Base-by-base conservation (phyloP, 2,329 filamentous ascomycete species). In the Nemania sp. region DNA sequence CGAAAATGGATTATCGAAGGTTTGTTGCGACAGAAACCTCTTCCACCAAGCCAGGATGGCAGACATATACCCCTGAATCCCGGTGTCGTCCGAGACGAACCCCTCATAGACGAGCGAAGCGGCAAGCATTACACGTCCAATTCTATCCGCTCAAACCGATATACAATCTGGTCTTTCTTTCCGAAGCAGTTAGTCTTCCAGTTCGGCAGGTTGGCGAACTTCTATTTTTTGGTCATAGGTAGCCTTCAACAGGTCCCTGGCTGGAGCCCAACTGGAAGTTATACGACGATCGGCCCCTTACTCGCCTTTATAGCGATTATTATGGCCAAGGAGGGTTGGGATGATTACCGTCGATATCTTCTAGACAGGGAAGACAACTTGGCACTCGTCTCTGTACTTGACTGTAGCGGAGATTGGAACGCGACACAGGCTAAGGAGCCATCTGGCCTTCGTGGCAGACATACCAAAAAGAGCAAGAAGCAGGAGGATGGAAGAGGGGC, bases 321-420 rank as follows among this genome's bases (percentile, higher is more conserved):
- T 0, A 89, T 96, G 65, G 80, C 79, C n/a, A 96, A 96, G 68
- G 91, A 96, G 73, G 91, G 90, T 0, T 94, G 90, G 64, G 91
- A 96, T 68, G 91, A 96, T 69, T 86, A 88, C 64, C 83, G 89
- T 62, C 80, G 91, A 57, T 89, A 94, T 71, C 80, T 87, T 12
- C 77, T 95, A 43, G 91, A 96, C 67, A 90, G 86, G 66, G 82
- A 89, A 22, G 91, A 96, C 70, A 96, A 96, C 65, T 76, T 75
- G 24, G 70, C 66, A 5, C 56, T 54, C n/a, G 36, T 54, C 33
- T 48, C 51, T 11, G 51, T 54, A 19, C 47, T 58, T 24, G 55
- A 51, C 12, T 6, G 48, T 7, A 50, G 37, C 14, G 23, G 43
- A 19, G 9, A 22, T 8, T 37, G 42, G 53, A 50, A 30, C 56